These are phyloP conservation scores for Zasmidium cellare DNA, from an alignment of 2,329 filamentous ascomycete species.

Conservation along the genomic window DNA sequence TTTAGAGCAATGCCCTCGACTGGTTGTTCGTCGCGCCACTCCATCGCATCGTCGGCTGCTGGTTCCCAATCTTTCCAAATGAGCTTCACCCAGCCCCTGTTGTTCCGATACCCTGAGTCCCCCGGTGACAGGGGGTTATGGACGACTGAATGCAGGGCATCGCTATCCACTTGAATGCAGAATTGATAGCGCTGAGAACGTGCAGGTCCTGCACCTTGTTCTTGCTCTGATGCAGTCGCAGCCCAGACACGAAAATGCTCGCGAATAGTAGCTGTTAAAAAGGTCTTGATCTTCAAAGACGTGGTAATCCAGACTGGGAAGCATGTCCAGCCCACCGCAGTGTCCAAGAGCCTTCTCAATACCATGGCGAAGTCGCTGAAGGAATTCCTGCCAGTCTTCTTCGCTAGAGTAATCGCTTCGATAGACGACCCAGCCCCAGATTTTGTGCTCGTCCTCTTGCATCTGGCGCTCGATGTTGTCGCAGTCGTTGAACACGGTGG, in stretches of 20 bases:
- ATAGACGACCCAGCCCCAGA: conserved; percentile 23
- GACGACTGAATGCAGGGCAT: conserved; percentile 13
- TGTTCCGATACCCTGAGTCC: neutral
- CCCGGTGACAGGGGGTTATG: neutral
- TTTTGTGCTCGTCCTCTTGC: conserved; percentile 16
- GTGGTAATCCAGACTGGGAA: conserved; percentile 4
- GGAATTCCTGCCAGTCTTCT: conserved; percentile 15
- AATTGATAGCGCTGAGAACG: conserved; percentile 17
- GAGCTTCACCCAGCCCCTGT: conserved; percentile 9
- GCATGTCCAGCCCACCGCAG: conserved; percentile 16
- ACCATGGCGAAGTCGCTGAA: conserved; percentile 7
- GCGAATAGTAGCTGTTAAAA: conserved; percentile 9
- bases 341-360: conserved; percentile 5
- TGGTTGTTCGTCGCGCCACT: neutral
- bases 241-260: conserved; percentile 18
- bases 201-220: conserved; percentile 11
- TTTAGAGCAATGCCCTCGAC: neutral
- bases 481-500: neutral
- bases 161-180: conserved; percentile 19
- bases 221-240: conserved; percentile 3
- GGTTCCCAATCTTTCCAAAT: conserved; percentile 5
- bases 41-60: neutral
- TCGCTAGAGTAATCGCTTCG: conserved; percentile 20
- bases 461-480: conserved; percentile 19
- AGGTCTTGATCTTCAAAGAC: conserved; percentile 17